A percentile compares a stretch with the other conserved stretches of the same genome.
phyloP scores from a whole-genome alignment of 2,329 filamentous ascomycete species.

The Ceratocystis harringtonii region DNA sequence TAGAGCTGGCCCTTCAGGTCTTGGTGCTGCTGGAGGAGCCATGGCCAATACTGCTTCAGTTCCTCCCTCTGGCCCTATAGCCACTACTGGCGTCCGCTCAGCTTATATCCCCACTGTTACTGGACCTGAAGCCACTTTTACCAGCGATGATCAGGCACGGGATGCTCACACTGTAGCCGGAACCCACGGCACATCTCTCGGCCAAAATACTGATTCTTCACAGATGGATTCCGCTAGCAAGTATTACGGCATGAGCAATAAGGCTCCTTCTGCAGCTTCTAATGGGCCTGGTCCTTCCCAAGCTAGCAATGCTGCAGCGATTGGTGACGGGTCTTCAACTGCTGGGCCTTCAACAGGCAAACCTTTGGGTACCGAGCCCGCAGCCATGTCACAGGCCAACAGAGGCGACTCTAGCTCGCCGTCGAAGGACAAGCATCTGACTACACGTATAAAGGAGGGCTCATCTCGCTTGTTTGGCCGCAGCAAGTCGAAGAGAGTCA shows the following conservation, averaged over 20 bases:
- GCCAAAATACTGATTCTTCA: constrained; percentile 7
- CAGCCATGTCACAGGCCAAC: background rate
- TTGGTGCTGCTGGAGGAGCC: background rate
- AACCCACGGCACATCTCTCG: background rate
- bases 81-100: constrained; percentile 12
- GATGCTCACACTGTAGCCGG: constrained; percentile 9
- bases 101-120: constrained; percentile 9
- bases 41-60: background rate
- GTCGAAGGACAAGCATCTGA: background rate
- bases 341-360: background rate
- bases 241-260: constrained; percentile 1
- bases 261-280: background rate
- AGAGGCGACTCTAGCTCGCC: background rate
- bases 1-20: background rate
- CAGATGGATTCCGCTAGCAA: constrained; percentile 3
- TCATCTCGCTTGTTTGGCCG: constrained; percentile 9
- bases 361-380: background rate
- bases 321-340: background rate
- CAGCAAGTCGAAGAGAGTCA: constrained; percentile 9
- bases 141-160: background rate
- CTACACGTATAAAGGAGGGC: constrained; percentile 10
- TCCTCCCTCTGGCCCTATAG: background rate
- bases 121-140: background rate
- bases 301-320: background rate
- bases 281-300: background rate